Conservation (phyloP, 768 basidiomycete species). For the Leccinum fibrillosum region DNA sequence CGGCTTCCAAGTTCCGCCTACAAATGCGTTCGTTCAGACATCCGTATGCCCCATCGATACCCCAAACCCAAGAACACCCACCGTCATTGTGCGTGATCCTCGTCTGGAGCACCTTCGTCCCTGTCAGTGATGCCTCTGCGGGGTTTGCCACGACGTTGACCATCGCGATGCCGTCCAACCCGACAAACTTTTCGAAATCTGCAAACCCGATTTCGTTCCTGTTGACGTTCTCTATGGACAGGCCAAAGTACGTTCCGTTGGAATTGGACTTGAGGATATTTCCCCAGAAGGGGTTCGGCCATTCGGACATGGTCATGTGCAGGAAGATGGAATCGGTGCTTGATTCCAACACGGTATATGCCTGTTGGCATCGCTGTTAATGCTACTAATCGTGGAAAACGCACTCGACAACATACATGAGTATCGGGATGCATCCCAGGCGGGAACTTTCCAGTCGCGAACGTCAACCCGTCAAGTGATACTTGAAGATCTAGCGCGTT, state of each 20-base stretch:
- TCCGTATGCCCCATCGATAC: neutral
- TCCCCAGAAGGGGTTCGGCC: constrained; percentile 76
- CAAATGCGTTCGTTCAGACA: neutral
- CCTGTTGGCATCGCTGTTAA: constrained; percentile 40
- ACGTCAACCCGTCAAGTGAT: constrained; percentile 84
- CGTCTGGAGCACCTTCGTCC: constrained; percentile 73
- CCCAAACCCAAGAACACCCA: constrained; percentile 26
- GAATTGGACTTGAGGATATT: constrained; percentile 94
- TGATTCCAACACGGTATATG: constrained; percentile 93
- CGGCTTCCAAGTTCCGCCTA: constrained; percentile 86
- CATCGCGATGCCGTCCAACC: constrained; percentile 92
- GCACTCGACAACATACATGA: constrained; percentile 54
- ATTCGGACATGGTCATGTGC: constrained; percentile 89
- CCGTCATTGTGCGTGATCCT: constrained; percentile 98
- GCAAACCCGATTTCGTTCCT: constrained; percentile 85
- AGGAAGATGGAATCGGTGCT: constrained; percentile 91
- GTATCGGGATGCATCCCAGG: constrained; percentile 86
- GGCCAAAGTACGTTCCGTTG: constrained; percentile 94
- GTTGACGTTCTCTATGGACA: constrained; percentile 86
- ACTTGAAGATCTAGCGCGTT: constrained; percentile 81
- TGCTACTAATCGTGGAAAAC: neutral
- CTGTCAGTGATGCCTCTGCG: constrained; percentile 64
- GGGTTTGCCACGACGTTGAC: constrained; percentile 89
- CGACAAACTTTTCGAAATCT: constrained; percentile 97
- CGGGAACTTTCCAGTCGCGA: constrained; percentile 87